Percentiles rank a stretch among this genome's conserved stretches.
phyloP scores from a whole-genome alignment of 1,139 yeast genomes.

The Taphrina sp. region DNA sequence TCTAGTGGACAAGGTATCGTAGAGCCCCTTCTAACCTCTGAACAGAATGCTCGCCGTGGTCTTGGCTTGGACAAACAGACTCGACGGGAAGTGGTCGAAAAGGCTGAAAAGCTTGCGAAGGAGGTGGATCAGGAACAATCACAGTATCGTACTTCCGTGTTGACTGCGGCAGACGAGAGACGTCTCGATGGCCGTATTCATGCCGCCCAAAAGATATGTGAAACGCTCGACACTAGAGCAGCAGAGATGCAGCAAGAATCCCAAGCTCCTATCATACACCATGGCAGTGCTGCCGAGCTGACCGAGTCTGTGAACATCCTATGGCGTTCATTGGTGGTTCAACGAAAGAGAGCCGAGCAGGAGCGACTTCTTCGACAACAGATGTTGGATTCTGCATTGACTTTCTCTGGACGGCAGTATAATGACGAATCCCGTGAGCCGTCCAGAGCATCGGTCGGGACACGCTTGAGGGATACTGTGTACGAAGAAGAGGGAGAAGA shows the following conservation, averaged over 20 bases:
- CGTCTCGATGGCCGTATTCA: conserved; percentile 34
- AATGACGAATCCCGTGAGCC: conserved; percentile 6
- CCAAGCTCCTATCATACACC: no score
- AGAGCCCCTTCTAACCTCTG: conserved; percentile 34
- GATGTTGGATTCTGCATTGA: conserved; percentile 18
- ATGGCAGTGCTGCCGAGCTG: neutral
- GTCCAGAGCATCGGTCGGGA: conserved; percentile 3
- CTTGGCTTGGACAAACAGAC: conserved; percentile 40
- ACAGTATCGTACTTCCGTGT: conserved; percentile 40
- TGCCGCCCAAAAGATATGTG: conserved; percentile 38
- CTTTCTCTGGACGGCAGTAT: conserved; percentile 14
- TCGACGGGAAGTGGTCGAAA: conserved; percentile 38
- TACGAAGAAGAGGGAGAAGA: conserved; percentile 38
- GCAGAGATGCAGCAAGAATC: neutral
- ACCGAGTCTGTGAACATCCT: conserved; percentile 37
- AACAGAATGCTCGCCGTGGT: conserved; percentile 39
- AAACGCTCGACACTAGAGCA: conserved; percentile 35
- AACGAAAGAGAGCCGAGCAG: conserved; percentile 33
- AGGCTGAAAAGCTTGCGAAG: conserved; percentile 27
- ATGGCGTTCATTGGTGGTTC: conserved; percentile 39
- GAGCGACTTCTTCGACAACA: conserved; percentile 32
- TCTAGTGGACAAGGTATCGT: conserved; percentile 35
- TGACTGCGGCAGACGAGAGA: conserved; percentile 37
- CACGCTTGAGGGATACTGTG: conserved; percentile 1
- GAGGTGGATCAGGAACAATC: conserved; percentile 32